Base-by-base conservation (phyloP, 768 basidiomycete species). In the Suillus paluster region DNA sequence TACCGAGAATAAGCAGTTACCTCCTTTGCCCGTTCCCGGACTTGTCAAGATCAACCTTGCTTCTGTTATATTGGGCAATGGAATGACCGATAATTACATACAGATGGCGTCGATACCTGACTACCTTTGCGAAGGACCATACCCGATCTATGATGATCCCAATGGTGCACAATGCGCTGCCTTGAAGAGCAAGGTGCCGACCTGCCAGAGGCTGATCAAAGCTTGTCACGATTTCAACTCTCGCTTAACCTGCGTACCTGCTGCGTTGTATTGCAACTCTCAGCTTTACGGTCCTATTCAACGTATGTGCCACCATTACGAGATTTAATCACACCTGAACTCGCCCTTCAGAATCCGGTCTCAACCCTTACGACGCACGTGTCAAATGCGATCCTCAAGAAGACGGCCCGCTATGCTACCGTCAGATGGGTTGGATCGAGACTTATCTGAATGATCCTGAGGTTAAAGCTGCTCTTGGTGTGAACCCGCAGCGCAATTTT, bases 291-390 rank as follows among this genome's bases (percentile, higher is more conserved):
- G 79, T 7, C 88, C 91, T 21, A 78, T 96, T 19, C 83, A 89
- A 73, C 83, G 90, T 91, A 69, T 57, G 88, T 81, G 14, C 27
- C 10, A 8, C 21, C 5, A 19, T 11, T 49, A 19, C 4, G 57
- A 10, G 17, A 38, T 10, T 14, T 49, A 11, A 21, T 58, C 57
- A 60, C 48, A 39, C 46, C 44, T n/a, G 23, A 33, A 30, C 45
- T 61, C 54, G 50, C 17, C 45, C 38, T 25, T 63, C 42, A 90
- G 87, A 86, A 72, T 78, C 81, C n/a, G 91, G 90, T 3, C 73
- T 89, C 53, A 99, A 98, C 77, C 88, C 92, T 10, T 99, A 98
- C 74, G 96, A 98, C 68, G 90, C 92, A 4, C 87, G 94, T 64
- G 78, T 73, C 60, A 81, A 79, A 64, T 97, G 96, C 70, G 88